Evolutionary conservation across 805 yeast genomes (phyloP).

Genomic region (Metschnikowia vanudenii): DNA sequence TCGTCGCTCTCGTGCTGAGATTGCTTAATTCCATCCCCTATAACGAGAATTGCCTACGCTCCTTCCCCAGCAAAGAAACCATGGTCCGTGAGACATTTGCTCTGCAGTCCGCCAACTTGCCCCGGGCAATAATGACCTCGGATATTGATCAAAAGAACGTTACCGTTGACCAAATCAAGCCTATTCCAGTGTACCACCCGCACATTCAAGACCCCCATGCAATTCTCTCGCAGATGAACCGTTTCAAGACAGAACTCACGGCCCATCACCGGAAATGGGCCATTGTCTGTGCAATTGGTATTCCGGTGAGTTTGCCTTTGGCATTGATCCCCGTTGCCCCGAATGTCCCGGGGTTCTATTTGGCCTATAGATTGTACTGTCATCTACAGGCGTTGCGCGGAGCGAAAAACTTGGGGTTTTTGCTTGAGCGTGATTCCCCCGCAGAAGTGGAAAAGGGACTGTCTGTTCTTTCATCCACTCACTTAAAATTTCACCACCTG

Average conservation of each 20-base stretch:
- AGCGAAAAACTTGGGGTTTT: conserved; percentile 59
- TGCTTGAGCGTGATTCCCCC: conserved; percentile 38
- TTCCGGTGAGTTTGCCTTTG: conserved; percentile 80
- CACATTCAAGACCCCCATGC: conserved; percentile 30
- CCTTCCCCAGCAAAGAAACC: conserved; percentile 69
- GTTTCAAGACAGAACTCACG: conserved; percentile 44
- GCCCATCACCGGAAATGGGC: conserved; percentile 57
- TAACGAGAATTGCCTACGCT: conserved; percentile 70
- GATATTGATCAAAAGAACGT: conserved; percentile 19
- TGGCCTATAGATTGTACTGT: conserved; percentile 79
- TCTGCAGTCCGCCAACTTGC: conserved; percentile 10
- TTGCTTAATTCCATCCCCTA: conserved; percentile 69
- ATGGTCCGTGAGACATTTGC: conserved; percentile 50
- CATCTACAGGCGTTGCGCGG: conserved; percentile 79
- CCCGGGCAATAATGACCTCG: conserved; percentile 16
- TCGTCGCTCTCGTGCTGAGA: conserved; percentile 52
- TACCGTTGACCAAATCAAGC: conserved; percentile 31
- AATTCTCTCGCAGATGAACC: conserved; percentile 40
- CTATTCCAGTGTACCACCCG: conserved; percentile 43
- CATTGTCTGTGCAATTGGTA: conserved; percentile 49
- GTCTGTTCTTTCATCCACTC: conserved; percentile 8
- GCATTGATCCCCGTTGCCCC: conserved; percentile 85
- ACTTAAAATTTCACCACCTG: conserved; percentile 16
- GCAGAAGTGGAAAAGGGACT: not conserved
- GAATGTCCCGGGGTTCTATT: conserved; percentile 86